Evolutionary conservation across 192 early-diverging fungal species (phyloP), one percentile per base, ranked within the genome.

Genomic region (Allomyces javanicus): DNA sequence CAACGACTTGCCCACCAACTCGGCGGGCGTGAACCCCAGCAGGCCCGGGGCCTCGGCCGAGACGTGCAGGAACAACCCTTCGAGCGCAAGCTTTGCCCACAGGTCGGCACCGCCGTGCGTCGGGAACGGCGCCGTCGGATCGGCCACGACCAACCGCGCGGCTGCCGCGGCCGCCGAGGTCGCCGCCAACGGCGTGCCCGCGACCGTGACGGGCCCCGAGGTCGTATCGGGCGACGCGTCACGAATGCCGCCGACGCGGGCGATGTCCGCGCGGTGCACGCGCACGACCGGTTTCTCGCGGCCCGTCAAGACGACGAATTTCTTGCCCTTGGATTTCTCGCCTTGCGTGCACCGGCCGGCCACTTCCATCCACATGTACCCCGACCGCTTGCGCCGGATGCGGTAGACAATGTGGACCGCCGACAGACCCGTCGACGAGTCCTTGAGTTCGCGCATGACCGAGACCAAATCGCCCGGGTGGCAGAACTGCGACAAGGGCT

Each of bases 371-470:
- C 85, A 88, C 26, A 84, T 70, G 67, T 84, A 86, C 4, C 80
- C 85, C 6, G 76, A 74, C 40, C 67, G 64, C 70, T 83, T 83
- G 26, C 78, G 73, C 40, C 73, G 62, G 44, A 85, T 79, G n/a
- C 86, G 79, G 66, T 82, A 85, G n/a, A 86, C 70, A 10, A 85
- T 67, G 67, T 83, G 80, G 26, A 87, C 73, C 10, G 71, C 55
- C 25, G 24, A 66, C 22, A 69, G 25, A 17, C 73, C 78, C 43
- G 72, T 71, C 5, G 72, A 72, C 1, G 75, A 68, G 24, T 74
- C 75, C 58, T 86, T 79, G 10, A 88, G 62, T 68, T 88, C 85
- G 12, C 85, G 74, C 78, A 88, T 81, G 22, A 85, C 85, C n/a
- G 80, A 71, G 3, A 84, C 76, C 44, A 83, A 71, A 67, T 88